phyloP scores from a whole-genome alignment of 192 early-diverging fungal species.

The Obelidium mucronatum region DNA sequence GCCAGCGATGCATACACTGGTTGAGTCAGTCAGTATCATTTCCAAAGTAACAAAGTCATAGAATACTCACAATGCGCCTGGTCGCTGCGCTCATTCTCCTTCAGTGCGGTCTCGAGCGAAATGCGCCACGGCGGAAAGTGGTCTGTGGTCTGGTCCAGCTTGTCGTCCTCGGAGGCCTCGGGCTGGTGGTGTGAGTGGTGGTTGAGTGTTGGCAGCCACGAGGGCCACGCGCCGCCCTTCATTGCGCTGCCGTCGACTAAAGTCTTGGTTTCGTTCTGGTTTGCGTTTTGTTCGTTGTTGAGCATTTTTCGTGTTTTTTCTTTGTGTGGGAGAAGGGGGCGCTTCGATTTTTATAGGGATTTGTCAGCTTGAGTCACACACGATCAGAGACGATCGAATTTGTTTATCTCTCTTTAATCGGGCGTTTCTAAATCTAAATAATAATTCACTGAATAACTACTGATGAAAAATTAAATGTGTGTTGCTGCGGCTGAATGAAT shows the following conservation, averaged over 20 bases:
- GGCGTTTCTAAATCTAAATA: no score
- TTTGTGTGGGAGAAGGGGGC: no score
- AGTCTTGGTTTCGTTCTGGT: no score
- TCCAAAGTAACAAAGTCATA: neutral
- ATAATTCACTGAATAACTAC: no score
- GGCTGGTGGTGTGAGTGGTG: neutral
- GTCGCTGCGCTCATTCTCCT: constrained; percentile 21
- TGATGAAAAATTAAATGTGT: no score
- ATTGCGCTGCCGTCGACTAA: no score
- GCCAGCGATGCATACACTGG: constrained; percentile 42
- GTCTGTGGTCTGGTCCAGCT: neutral
- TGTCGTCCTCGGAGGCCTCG: neutral
- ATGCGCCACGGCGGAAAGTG: constrained; percentile 29
- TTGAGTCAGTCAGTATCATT: neutral
- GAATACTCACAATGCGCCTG: constrained; percentile 24
- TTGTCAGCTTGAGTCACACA: no score
- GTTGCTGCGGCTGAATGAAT: no score
- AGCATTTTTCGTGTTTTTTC: no score
- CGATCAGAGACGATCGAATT: no score
- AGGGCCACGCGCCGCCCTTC: neutral
- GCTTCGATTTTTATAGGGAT: no score
- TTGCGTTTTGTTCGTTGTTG: no score
- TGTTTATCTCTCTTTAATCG: constrained; percentile 4
- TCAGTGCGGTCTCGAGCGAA: constrained; percentile 9
- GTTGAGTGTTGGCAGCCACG: constrained; percentile 13